Evolutionary conservation across 768 basidiomycete genomes (phyloP), one percentile per base, ranked within the genome.

Genomic region (Russula olivacea): DNA sequence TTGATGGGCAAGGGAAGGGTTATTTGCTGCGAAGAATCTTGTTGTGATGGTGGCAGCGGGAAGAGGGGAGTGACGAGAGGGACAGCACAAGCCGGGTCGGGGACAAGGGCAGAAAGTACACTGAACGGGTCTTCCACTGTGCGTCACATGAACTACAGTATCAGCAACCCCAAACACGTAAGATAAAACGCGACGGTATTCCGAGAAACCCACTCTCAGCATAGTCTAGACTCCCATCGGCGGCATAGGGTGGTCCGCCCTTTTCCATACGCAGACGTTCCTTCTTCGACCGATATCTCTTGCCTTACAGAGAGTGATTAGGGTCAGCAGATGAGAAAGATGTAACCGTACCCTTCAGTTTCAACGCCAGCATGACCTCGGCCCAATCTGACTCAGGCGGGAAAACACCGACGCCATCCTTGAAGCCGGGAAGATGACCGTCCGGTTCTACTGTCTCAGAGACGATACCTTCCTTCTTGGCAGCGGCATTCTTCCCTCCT

Each of bases 221-320:
- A 67, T 89, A 90, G 72, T 89, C 84, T 36, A 91, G 75, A 72
- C 89, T 91, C n/a, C 89, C 89, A 69, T 92, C 89, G n/a, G 81
- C 70, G 7, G 77, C 76, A 25, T 80, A 78, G 0, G 89, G 90
- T 19, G 86, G 87, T 0, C 89, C 89, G 63, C 85, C 83, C 63
- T 82, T 86, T 69, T 91, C 90, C 50, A 91, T 79, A n/a, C 87
- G 79, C 61, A 90, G 68, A 11, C 89, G 79, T 66, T 92, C 89
- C 68, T 87, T 91, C 77, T 92, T 92, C 1, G 89, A 91, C 59
- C 81, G 82, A 69, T 91, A 90, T 14, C 83, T 81, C 68, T 90
- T 91, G 21, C 88, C 89, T 89, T 61, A 4, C 38, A 38, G 14
- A 38, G 34, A 14, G 5, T 38, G 9, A 50, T 61, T 51, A 38